These are phyloP conservation scores for Metarhizium album DNA, from an alignment of 2,329 filamentous ascomycete species.

Conservation along the genomic window DNA sequence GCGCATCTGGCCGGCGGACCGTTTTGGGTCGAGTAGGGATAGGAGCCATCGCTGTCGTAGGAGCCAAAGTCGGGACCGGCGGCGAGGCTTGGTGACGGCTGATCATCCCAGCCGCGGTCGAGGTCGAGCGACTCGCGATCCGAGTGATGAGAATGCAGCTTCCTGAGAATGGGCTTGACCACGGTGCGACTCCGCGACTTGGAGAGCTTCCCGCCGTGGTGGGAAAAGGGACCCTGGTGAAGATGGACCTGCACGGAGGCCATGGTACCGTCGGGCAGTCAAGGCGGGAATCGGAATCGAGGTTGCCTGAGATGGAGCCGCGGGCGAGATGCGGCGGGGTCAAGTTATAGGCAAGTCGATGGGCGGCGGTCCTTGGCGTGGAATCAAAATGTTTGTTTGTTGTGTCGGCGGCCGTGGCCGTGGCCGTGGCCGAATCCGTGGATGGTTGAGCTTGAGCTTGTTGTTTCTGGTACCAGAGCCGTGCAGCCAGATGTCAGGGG, in stretches of 20 bases:
- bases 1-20: conserved; percentile 8
- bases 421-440: not conserved
- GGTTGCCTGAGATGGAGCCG: not conserved
- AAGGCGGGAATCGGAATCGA: no score
- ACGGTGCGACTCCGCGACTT: conserved; percentile 37
- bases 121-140: conserved; percentile 52
- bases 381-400: no score
- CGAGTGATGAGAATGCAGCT: conserved; percentile 33
- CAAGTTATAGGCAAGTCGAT: no score
- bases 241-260: conserved; percentile 20
- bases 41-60: conserved; percentile 16
- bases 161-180: conserved; percentile 54
- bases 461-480: not conserved
- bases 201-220: conserved; percentile 20
- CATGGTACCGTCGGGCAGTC: conserved; percentile 15
- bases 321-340: no score
- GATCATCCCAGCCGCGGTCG: conserved; percentile 48
- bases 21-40: conserved; percentile 9
- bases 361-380: no score
- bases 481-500: no score
- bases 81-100: conserved; percentile 17
- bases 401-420: not conserved
- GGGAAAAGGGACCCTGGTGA: conserved; percentile 6
- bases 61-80: conserved; percentile 14
- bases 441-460: not conserved